Conservation (phyloP, 139 green algal species). For the Chlamydomonas sp. region DNA sequence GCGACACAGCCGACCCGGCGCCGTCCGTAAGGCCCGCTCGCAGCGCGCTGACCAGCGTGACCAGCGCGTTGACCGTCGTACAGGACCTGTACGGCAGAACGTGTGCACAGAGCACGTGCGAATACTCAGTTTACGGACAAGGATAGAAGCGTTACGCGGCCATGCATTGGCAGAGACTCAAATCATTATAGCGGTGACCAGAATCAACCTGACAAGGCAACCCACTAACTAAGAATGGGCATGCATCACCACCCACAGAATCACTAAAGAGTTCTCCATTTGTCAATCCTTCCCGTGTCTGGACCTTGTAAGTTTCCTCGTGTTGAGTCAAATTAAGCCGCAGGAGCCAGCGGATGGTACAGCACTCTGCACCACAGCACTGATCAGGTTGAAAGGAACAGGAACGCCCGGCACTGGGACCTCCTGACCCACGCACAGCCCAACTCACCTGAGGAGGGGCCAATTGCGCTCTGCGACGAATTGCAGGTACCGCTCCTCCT, state of each 20-base stretch:
- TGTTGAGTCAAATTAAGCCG: conserved; percentile 98
- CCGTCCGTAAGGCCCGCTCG: conserved; percentile 19
- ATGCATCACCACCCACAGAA: conserved; percentile 87
- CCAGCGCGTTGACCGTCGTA: not conserved
- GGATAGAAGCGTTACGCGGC: no score
- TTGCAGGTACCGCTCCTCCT: no score
- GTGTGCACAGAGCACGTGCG: no score
- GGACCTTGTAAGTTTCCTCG: conserved; percentile 95
- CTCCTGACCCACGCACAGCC: no score
- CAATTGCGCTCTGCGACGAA: no score
- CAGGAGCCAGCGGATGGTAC: conserved; percentile 75
- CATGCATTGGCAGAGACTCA: no score
- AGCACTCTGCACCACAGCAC: no score
- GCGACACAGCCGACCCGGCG: not conserved
- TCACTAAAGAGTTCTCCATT: conserved; percentile 97
- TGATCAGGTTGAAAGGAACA: no score
- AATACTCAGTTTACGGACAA: no score
- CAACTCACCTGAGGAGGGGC: no score
- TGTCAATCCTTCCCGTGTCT: conserved; percentile 96
- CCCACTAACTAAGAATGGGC: conserved; percentile 91
- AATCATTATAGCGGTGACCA: conserved; percentile 73
- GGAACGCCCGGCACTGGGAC: no score
- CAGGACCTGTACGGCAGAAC: not conserved
- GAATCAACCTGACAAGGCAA: conserved; percentile 97
- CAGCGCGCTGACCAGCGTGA: conserved; percentile 2